Base-by-base conservation (phyloP, 106 monocot genomes). In the Posidonia australis region DNA sequence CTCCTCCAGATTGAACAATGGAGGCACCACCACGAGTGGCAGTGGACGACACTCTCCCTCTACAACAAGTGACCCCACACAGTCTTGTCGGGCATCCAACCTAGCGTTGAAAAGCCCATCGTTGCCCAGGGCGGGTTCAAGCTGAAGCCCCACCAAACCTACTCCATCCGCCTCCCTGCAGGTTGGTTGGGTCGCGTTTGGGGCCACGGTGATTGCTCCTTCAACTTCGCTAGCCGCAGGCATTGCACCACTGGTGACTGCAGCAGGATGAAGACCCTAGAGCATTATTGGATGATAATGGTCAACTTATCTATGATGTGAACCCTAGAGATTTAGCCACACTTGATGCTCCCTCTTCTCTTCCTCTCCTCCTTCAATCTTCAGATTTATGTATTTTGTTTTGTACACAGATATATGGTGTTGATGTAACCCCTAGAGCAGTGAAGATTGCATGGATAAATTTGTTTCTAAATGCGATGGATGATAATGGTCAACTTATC, bases 351-450 rank as follows among this genome's bases (percentile, higher is more conserved):
- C n/a, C n/a, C n/a, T n/a, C n/a, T n/a, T n/a, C n/a, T n/a, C n/a
- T n/a, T n/a, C n/a, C n/a, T n/a, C n/a, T n/a, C n/a, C n/a, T n/a
- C n/a, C n/a, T n/a, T n/a, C n/a, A n/a, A n/a, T n/a, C n/a, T n/a
- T n/a, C n/a, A n/a, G n/a, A n/a, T n/a, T n/a, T n/a, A n/a, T n/a
- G n/a, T n/a, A n/a, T n/a, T n/a, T n/a, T n/a, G n/a, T n/a, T n/a
- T n/a, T n/a, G n/a, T n/a, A n/a, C n/a, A 44, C 83, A 93, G 93
- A 89, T 93, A 0, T 93, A 93, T 80, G 93, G 93, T 16, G 79
- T 93, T 67, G 93, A 93, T 69, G 84, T 93, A 76, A 93, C 89
- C 71, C 93, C 93, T 78, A 86, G 93, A 63, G 93, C 93, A 66
- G 57, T 93, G 56, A 93, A 84, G 76, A 70, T 84, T 73, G 89